Evolutionary conservation across 2,329 filamentous ascomycete species (phyloP), one percentile per base, ranked within the genome.

Genomic region (Fusarium multiceps): DNA sequence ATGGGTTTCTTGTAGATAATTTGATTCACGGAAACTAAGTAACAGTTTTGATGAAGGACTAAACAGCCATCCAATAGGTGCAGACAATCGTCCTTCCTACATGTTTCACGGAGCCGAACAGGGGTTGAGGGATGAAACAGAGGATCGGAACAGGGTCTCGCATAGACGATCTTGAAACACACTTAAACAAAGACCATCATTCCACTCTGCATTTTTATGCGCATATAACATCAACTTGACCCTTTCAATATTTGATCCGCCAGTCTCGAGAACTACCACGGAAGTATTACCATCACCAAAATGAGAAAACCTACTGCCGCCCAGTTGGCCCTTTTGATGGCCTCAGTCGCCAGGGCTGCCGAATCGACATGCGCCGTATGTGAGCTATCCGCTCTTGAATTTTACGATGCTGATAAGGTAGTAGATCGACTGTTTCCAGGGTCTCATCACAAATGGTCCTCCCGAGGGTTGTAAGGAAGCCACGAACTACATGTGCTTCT

Each of bases 401-500:
- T 20, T 9, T 12, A 7, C 11, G 11, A 23, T 46, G 1, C 55
- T 71, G 6, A 63, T 10, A 9, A 1, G 3, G n/a, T 21, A 12
- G 49, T 11, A 74, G 72, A 71, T 74, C 45, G 66, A 74, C 71
- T 78, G 76, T 61, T 77, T 78, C 67, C 66, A 72, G 50, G 57
- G 56, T 5, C 69, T 77, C 25, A 68, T 77, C 56, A 73, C 72
- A 16, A 76, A 76, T 20, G 69, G 73, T 34, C 76, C 76, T 40
- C 76, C 76, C 1, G 64, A 71, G 21, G 61, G 60, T 6, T 77
- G 76, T 55, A 78, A 73, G 46, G 76, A 78, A 57, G 66, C 60
- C n/a, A 75, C 71, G 28, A 77, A 76, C 68, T 78, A 78, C 55
- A 68, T 75, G 13, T 78, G 76, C 69, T 77, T 77, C 71, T 77